phyloP scores from a whole-genome alignment of 1,139 yeast genomes.

The Pichia sp. region DNA sequence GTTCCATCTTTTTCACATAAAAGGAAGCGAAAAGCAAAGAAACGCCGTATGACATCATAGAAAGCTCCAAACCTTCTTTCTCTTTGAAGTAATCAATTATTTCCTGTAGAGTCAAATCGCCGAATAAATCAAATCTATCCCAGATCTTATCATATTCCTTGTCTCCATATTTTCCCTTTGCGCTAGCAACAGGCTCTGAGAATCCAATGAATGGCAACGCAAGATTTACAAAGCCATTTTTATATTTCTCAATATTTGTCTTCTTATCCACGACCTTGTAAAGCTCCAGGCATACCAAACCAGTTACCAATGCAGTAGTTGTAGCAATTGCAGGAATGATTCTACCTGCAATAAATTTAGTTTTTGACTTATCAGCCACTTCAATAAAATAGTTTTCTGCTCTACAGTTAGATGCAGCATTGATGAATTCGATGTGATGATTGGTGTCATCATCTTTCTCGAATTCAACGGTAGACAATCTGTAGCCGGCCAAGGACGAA shows the following conservation, averaged over 20 bases:
- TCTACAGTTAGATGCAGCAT: slow-evolving; percentile 96
- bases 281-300: slow-evolving; percentile 85
- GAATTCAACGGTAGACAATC: slow-evolving; percentile 82
- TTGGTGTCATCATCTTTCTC: slow-evolving; percentile 97
- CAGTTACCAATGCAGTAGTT: slow-evolving; percentile 94
- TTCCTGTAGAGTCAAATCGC: slow-evolving; percentile 73
- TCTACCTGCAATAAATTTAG: slow-evolving; percentile 86
- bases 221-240: slow-evolving; percentile 89
- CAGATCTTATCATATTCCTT: slow-evolving; percentile 84
- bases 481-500: slow-evolving; percentile 81
- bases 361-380: slow-evolving; percentile 68
- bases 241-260: slow-evolving; percentile 78
- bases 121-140: slow-evolving; percentile 86
- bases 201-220: slow-evolving; percentile 97
- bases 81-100: slow-evolving; percentile 72
- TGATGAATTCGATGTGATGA: slow-evolving; percentile 92
- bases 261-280: slow-evolving; percentile 80
- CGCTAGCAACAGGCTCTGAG: slow-evolving; percentile 89
- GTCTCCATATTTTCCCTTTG: slow-evolving; percentile 76
- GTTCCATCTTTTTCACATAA: slow-evolving; percentile 85
- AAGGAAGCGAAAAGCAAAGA: slow-evolving; percentile 88
- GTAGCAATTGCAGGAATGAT: slow-evolving; percentile 99
- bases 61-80: slow-evolving; percentile 78
- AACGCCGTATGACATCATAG: slow-evolving; percentile 91
- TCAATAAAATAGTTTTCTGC: slow-evolving; percentile 89